Percentiles rank a stretch among this genome's conserved stretches.
phyloP scores from a whole-genome alignment of 2,329 filamentous ascomycete species.

The Pseudopithomyces chartarum region DNA sequence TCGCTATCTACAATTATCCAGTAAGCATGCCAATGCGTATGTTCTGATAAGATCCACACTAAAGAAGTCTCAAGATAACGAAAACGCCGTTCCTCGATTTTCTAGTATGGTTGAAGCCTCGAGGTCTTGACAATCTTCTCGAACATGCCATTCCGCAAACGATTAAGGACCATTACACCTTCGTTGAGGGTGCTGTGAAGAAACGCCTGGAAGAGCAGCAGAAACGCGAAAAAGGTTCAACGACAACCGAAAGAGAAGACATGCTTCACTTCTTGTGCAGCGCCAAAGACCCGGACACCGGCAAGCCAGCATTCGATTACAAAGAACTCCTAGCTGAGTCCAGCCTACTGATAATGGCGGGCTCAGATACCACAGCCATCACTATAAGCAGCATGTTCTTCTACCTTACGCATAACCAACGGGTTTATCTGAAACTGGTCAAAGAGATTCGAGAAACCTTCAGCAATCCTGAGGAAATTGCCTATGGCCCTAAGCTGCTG shows the following conservation, averaged over 20 bases:
- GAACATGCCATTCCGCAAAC: slow-evolving; percentile 7
- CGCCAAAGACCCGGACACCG: slow-evolving; percentile 47
- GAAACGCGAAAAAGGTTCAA: slow-evolving; percentile 7
- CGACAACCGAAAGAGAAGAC: slow-evolving; percentile 28
- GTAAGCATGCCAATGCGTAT: slow-evolving; percentile 14
- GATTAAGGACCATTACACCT: slow-evolving; percentile 12
- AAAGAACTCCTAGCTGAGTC: slow-evolving; percentile 42
- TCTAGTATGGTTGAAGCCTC: slow-evolving; percentile 19
- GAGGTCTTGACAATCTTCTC: slow-evolving; percentile 11
- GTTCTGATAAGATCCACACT: neutral
- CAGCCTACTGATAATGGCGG: slow-evolving; percentile 19
- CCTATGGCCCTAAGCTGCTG: slow-evolving; percentile 6
- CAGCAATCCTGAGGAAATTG: slow-evolving; percentile 12
- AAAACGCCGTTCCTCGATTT: slow-evolving; percentile 11
- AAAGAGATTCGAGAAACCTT: slow-evolving; percentile 19
- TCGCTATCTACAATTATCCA: slow-evolving; percentile 12
- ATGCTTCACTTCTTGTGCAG: slow-evolving; percentile 48
- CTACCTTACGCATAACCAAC: slow-evolving; percentile 15
- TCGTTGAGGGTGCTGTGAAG: slow-evolving; percentile 8
- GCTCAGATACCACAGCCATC: slow-evolving; percentile 18
- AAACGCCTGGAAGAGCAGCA: slow-evolving; percentile 5
- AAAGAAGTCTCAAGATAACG: neutral
- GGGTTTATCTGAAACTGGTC: slow-evolving; percentile 15
- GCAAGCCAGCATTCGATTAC: slow-evolving; percentile 32
- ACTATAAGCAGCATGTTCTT: slow-evolving; percentile 16